Percentiles rank a stretch among this genome's conserved stretches.
phyloP scores from a whole-genome alignment of 75 land plant genomes.

The Pseudotsuga menziesii region DNA sequence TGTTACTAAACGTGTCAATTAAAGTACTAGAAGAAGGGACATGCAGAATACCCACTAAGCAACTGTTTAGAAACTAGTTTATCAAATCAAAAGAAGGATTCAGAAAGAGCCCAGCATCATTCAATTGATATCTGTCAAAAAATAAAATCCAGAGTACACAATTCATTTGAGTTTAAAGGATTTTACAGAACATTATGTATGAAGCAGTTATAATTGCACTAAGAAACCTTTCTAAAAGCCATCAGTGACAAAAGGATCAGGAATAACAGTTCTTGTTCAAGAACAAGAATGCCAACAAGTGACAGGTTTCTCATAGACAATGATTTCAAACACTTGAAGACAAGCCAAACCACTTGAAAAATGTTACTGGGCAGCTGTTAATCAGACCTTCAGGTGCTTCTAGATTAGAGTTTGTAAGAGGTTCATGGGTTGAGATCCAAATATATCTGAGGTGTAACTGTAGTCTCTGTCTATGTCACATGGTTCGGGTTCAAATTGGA shows the following conservation, averaged over 20 bases:
- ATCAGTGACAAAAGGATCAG: neutral
- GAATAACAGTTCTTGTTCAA: neutral
- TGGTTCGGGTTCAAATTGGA: too few relatives aligned
- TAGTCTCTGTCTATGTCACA: too few relatives aligned
- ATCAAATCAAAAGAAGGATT: neutral
- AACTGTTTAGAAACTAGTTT: neutral
- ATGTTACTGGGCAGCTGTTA: neutral
- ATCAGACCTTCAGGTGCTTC: neutral
- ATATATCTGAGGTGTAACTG: neutral
- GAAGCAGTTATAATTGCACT: neutral
- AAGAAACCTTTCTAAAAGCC: neutral
- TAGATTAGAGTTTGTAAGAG: neutral
- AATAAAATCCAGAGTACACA: neutral
- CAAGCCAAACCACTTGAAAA: neutral
- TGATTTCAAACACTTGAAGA: neutral
- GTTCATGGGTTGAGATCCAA: neutral
- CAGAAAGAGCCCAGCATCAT: neutral
- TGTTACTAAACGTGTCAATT: neutral
- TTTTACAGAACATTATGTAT: neutral
- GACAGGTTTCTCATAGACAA: neutral
- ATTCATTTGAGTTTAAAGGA: neutral
- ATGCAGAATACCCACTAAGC: neutral
- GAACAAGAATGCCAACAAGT: neutral
- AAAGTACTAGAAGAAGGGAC: neutral
- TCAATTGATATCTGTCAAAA: neutral